These are phyloP conservation scores for Blastocrithidia nonstop DNA, from an alignment of 208 protist species.

Conservation along the genomic window DNA sequence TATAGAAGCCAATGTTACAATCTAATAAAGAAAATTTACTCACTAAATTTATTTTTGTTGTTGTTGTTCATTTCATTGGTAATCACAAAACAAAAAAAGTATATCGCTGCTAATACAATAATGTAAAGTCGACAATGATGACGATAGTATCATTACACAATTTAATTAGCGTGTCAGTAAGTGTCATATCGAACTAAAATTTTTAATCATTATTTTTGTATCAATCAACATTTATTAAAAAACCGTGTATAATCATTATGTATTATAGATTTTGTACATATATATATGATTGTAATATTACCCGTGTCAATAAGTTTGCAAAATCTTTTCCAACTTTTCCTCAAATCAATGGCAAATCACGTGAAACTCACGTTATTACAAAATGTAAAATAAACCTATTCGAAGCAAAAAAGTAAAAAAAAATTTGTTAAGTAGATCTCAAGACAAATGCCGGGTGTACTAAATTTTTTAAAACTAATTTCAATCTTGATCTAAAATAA, in stretches of 20 bases:
- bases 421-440: no score
- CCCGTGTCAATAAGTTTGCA: no score
- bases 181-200: no score
- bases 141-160: no score
- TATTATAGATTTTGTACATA: not conserved
- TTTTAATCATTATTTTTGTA: no score
- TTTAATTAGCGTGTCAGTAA: no score
- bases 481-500: no score
- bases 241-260: not conserved
- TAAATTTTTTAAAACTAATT: no score
- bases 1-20: not conserved
- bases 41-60: not conserved
- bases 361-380: not conserved
- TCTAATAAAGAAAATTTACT: no score
- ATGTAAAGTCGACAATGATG: not conserved
- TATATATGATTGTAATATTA: no score
- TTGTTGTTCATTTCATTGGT: not conserved
- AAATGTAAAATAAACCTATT: not conserved
- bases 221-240: no score
- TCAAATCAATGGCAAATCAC: not conserved
- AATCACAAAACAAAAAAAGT: not conserved
- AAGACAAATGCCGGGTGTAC: no score
- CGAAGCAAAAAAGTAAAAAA: constrained; percentile 2
- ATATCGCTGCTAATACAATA: not conserved
- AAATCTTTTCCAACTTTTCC: not conserved